Evolutionary conservation across 2,329 filamentous ascomycete genomes (phyloP).

Genomic region (Cordyceps fumosorosea): DNA sequence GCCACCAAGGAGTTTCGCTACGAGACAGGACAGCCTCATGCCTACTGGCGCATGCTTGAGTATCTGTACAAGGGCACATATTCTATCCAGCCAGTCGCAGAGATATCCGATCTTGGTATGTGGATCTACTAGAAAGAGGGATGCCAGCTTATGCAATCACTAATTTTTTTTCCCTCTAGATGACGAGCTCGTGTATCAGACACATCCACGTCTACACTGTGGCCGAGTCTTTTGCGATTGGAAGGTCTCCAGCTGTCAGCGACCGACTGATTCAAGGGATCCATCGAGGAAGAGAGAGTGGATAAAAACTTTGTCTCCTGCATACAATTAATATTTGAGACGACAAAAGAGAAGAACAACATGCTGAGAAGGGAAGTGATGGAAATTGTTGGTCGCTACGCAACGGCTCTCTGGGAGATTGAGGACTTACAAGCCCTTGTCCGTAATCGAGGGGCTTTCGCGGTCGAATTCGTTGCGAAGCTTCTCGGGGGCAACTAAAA

Average conservation of each 20-base stretch:
- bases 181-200: not conserved
- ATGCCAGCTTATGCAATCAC: not conserved
- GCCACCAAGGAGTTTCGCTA: not conserved
- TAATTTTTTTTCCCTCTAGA: not conserved
- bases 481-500: not conserved
- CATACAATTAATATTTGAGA: not conserved
- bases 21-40: not conserved
- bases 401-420: not conserved
- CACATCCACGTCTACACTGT: not conserved
- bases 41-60: conserved; percentile 9
- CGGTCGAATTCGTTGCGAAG: not conserved
- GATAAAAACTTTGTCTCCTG: not conserved
- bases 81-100: not conserved
- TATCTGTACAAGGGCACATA: conserved; percentile 1
- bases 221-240: not conserved
- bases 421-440: not conserved
- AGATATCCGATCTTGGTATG: not conserved
- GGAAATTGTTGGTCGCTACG: not conserved
- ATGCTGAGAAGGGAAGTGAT: not conserved
- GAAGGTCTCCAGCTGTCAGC: not conserved
- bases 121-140: not conserved
- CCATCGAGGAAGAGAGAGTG: not conserved
- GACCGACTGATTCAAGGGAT: not conserved
- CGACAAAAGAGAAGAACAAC: not conserved
- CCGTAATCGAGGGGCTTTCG: not conserved